Evolutionary conservation across 345 rosid genomes (phyloP).

Genomic region (Eutrema yunnanense): DNA sequence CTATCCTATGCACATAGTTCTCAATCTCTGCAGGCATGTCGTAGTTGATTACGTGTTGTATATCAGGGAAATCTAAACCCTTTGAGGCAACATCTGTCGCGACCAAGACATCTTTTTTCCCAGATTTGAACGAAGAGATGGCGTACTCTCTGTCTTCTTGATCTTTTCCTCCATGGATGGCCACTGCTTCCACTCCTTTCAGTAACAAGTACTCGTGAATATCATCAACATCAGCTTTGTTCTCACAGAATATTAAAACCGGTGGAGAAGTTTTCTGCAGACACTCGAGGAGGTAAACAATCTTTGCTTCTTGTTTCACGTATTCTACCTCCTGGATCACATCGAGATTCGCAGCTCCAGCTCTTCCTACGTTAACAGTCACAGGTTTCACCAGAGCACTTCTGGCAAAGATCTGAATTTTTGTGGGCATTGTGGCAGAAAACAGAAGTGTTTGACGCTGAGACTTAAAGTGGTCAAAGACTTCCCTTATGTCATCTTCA

Average conservation of each 20-base stretch:
- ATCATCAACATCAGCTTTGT: constrained; percentile 93
- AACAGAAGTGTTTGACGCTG: constrained; percentile 89
- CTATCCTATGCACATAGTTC: constrained; percentile 90
- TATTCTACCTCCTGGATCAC: constrained; percentile 96
- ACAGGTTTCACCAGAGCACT: constrained; percentile 90
- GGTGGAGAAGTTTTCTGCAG: constrained; percentile 95
- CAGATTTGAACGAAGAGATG: constrained; percentile 74
- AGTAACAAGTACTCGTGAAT: constrained; percentile 85
- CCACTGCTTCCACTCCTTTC: constrained; percentile 95
- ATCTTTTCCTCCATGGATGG: constrained; percentile 90
- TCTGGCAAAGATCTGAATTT: constrained; percentile 84
- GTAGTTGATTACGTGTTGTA: constrained; percentile 86
- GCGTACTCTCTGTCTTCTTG: constrained; percentile 94
- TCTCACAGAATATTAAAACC: constrained; percentile 87
- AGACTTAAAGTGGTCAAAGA: constrained; percentile 85
- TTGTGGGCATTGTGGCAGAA: constrained; percentile 95
- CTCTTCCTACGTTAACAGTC: constrained; percentile 85
- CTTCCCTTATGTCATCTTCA: constrained; percentile 97
- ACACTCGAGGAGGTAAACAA: constrained; percentile 90
- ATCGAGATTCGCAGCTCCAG: constrained; percentile 96
- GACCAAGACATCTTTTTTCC: constrained; percentile 82
- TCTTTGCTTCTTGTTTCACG: constrained; percentile 93
- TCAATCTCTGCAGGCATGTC: constrained; percentile 97
- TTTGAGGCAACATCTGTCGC: constrained; percentile 95
- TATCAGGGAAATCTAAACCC: constrained; percentile 89